Conservation (phyloP, 208 protist genomes). For the Porcisia hertigi region DNA sequence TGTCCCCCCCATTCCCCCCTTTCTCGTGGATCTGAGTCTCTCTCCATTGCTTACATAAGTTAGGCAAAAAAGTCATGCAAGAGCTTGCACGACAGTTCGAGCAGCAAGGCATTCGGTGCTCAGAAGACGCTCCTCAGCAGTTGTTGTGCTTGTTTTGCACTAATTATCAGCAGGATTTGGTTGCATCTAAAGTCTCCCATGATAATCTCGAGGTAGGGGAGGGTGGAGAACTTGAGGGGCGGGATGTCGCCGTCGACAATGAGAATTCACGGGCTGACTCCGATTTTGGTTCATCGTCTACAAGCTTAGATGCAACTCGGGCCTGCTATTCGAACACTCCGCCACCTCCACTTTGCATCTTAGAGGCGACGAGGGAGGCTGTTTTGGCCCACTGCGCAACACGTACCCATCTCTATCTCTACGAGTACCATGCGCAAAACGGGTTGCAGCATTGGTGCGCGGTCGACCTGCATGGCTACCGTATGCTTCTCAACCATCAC, state of each 20-base stretch:
- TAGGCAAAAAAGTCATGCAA: not conserved
- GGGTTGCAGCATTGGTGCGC: conserved; percentile 55
- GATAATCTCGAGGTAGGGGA: not conserved
- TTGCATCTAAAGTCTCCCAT: not conserved
- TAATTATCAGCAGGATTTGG: not conserved
- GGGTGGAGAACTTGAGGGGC: not conserved
- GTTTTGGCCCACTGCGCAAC: conserved; percentile 59
- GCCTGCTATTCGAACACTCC: not conserved
- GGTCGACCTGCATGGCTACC: conserved; percentile 63
- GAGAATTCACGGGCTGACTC: not conserved
- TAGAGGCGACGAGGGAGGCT: conserved; percentile 13
- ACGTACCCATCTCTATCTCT: conserved; percentile 56
- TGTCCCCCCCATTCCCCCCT: not conserved
- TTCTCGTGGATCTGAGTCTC: not conserved
- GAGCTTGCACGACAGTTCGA: conserved; percentile 30
- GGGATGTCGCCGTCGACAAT: not conserved
- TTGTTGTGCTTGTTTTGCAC: conserved; percentile 33
- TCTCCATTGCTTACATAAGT: not conserved
- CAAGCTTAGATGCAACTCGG: not conserved
- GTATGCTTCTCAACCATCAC: conserved; percentile 80
- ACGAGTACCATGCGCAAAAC: conserved; percentile 45
- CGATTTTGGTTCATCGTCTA: not conserved
- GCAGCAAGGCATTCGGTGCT: conserved; percentile 27
- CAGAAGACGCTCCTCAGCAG: conserved; percentile 8
- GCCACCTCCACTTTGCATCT: conserved; percentile 4